Evolutionary conservation across 2,329 filamentous ascomycete species (phyloP).

Genomic region (Botrytis pseudocinerea): DNA sequence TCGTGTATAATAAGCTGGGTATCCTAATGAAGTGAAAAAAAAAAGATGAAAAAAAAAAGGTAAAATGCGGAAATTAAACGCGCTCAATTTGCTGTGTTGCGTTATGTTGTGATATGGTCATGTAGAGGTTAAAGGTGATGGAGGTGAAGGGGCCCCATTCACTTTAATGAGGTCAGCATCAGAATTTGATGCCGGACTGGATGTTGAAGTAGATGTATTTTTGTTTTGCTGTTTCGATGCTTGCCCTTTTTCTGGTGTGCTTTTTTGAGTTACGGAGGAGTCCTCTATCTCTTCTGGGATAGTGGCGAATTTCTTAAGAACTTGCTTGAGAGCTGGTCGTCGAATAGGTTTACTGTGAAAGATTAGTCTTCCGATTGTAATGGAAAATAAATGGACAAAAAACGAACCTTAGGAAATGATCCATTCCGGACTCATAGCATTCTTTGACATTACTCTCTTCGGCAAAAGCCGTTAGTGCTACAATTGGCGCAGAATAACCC

Average conservation of each 20-base stretch:
- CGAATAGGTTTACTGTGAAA: slow-evolving; percentile 65
- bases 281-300: slow-evolving; percentile 66
- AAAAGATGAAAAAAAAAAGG: background rate
- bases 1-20: slow-evolving; percentile 22
- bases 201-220: background rate
- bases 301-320: slow-evolving; percentile 79
- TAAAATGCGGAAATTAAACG: background rate
- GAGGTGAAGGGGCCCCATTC: slow-evolving; percentile 5
- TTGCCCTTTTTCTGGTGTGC: slow-evolving; percentile 13
- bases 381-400: background rate
- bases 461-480: slow-evolving; percentile 85
- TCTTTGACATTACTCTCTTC: slow-evolving; percentile 88
- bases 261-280: slow-evolving; percentile 44
- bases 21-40: slow-evolving; percentile 10
- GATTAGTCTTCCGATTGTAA: slow-evolving; percentile 23
- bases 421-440: slow-evolving; percentile 87
- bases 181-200: background rate
- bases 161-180: background rate
- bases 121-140: slow-evolving; percentile 6
- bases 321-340: slow-evolving; percentile 81
- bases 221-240: slow-evolving; percentile 1
- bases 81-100: background rate
- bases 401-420: slow-evolving; percentile 67
- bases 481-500: slow-evolving; percentile 85
- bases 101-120: background rate